Evolutionary conservation across 441 rosid species (phyloP).

Genomic region (Mallotus repandus): DNA sequence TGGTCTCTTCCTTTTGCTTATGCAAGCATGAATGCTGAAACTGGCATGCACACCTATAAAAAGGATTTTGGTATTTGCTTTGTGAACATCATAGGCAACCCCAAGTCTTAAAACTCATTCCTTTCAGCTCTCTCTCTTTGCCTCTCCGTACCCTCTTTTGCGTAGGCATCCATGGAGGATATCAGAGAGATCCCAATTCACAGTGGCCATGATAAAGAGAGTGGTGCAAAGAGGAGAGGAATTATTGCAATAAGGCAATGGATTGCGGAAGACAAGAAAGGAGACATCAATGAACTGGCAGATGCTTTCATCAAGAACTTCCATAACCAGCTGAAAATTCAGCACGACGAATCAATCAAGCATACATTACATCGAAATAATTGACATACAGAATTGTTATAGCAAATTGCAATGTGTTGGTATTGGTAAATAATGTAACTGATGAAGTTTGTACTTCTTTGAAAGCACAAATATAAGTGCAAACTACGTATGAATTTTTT

Average conservation of each 20-base stretch:
- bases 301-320: slow-evolving; percentile 40
- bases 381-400: slow-evolving; percentile 6
- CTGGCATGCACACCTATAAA: background rate
- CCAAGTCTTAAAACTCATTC: background rate
- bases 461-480: background rate
- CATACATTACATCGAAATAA: slow-evolving; percentile 11
- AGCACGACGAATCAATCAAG: slow-evolving; percentile 25
- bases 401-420: background rate
- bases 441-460: background rate
- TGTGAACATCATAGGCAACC: background rate
- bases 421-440: background rate
- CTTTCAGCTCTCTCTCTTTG: background rate
- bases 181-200: slow-evolving; percentile 9
- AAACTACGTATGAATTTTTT: background rate
- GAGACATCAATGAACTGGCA: slow-evolving; percentile 31
- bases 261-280: slow-evolving; percentile 10
- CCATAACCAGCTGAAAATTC: slow-evolving; percentile 28
- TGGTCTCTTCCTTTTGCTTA: too few relatives aligned
- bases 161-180: slow-evolving; percentile 8
- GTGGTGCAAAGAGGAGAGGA: background rate
- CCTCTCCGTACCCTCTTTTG: background rate
- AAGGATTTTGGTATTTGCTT: background rate
- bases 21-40: too few relatives aligned
- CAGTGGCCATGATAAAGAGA: background rate
- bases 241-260: background rate